Evolutionary conservation across 495 filamentous ascomycete genomes (phyloP).

Genomic region (Aspergillus carlsbadensis): DNA sequence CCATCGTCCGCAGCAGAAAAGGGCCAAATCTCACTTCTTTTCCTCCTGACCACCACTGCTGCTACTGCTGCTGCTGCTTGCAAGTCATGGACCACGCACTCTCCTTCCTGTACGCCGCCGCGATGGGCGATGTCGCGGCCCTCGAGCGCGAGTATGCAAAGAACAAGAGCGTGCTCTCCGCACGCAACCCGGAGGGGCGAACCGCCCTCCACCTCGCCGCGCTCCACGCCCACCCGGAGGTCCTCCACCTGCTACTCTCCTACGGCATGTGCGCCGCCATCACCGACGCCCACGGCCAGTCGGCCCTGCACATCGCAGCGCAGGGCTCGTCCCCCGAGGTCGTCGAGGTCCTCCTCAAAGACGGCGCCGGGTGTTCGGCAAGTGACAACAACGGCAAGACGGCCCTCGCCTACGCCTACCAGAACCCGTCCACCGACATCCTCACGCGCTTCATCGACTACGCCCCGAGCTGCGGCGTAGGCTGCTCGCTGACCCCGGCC

Average conservation of each 20-base stretch:
- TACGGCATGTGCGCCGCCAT: neutral
- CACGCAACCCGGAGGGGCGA: neutral
- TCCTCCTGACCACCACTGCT: neutral
- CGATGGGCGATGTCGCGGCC: slow-evolving; percentile 1
- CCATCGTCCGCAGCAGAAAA: too few species aligned
- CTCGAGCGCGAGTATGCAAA: neutral
- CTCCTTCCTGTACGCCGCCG: slow-evolving; percentile 11
- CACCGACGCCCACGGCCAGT: slow-evolving; percentile 7
- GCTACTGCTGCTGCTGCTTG: too few species aligned
- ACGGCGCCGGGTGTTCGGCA: neutral
- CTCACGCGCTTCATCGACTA: slow-evolving; percentile 2
- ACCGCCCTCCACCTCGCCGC: slow-evolving; percentile 15
- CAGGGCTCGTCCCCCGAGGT: neutral
- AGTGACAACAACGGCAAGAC: slow-evolving; percentile 8
- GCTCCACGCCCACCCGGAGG: neutral
- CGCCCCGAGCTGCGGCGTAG: neutral
- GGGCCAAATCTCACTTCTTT: too few species aligned
- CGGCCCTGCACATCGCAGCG: slow-evolving; percentile 10
- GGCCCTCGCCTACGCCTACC: slow-evolving; percentile 15
- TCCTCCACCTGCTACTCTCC: neutral
- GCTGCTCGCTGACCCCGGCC: slow-evolving; percentile 9
- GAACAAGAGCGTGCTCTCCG: slow-evolving; percentile 6
- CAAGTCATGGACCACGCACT: neutral
- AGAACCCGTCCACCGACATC: neutral
- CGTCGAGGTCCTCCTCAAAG: slow-evolving; percentile 1